These are phyloP conservation scores for Pythium volutum DNA, from an alignment of 352 stramenopile species.

Conservation along the genomic window DNA sequence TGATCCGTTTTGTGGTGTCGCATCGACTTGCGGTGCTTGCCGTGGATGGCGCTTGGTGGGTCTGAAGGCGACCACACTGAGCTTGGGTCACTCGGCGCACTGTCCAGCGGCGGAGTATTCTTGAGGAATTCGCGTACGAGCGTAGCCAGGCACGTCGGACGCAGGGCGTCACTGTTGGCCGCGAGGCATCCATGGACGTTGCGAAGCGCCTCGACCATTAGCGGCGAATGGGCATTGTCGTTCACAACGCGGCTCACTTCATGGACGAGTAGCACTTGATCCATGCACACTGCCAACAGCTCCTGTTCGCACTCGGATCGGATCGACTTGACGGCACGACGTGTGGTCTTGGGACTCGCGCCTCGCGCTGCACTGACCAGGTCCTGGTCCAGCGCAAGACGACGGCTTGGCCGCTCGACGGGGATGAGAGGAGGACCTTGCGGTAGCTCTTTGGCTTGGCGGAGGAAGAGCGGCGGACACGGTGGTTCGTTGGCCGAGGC, in stretches of 20 bases:
- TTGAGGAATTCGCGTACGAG: conserved; percentile 7
- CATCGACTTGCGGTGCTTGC: neutral
- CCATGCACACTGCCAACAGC: neutral
- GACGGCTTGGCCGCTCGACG: neutral
- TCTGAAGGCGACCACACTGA: neutral
- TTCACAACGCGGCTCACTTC: neutral
- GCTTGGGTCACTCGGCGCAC: neutral
- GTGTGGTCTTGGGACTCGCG: neutral
- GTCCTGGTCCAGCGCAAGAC: neutral
- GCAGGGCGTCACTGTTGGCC: conserved; percentile 1
- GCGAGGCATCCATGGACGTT: conserved; percentile 12
- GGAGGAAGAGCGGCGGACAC: neutral
- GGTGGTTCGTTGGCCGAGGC: neutral
- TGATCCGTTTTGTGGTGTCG: neutral
- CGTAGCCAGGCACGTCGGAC: neutral
- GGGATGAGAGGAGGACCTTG: neutral
- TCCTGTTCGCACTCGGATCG: neutral
- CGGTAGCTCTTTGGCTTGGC: neutral
- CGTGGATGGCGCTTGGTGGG: neutral
- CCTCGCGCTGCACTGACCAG: neutral
- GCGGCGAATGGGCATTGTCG: neutral
- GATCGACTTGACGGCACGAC: neutral
- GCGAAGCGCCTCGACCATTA: conserved; percentile 2
- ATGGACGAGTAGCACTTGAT: neutral
- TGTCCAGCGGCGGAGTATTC: neutral